Evolutionary conservation across 345 rosid species (phyloP), one percentile per base, ranked within the genome.

Genomic region (Luvunga scandens): DNA sequence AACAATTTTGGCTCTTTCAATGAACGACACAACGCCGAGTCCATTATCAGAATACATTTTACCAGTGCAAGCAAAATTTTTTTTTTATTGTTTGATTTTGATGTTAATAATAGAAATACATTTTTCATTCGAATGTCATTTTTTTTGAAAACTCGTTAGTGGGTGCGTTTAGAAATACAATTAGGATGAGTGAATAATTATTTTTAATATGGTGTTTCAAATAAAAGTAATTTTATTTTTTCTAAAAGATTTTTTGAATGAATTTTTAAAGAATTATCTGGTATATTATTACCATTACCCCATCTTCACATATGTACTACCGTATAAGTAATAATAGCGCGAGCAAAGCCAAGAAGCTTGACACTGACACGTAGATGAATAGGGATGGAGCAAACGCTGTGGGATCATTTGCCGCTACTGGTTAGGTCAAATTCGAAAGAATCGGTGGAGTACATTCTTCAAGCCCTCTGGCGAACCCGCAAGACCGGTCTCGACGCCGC

Each of bases 391-490:
- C 82, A 82, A 36, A 81, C 86, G 2, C 79, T 91, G 50, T 89
- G 95, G 95, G 87, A 76, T 30, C 88, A 89, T 66, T 75, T 91
- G 66, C 93, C 89, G 7, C 71, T 91, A 28, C 78, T 91, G 22
- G 84, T 88, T 56, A 79, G 93, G 73, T 82, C 90, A 1, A 89
- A 82, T 81, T 89, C 91, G 4, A 87, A 88, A 73, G 93, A 91
- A 57, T 85, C 95, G 0, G 88, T 89, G 22, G 93, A 91, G 76
- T 82, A 73, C 76, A 66, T 89, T 66, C 93, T 91, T 66, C 90
- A 89, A 77, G 83, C 90, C 60, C 89, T 91, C 28, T 91, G 91
- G 93, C 82, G 84, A 68, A 88, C 91, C 69, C 90, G 93, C 34
- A 76, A 77, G 57, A 85, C 87, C 69, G 91, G 94, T 57, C 89